Evolutionary conservation across 768 basidiomycete species (phyloP).

Genomic region (Leccinum broughii): DNA sequence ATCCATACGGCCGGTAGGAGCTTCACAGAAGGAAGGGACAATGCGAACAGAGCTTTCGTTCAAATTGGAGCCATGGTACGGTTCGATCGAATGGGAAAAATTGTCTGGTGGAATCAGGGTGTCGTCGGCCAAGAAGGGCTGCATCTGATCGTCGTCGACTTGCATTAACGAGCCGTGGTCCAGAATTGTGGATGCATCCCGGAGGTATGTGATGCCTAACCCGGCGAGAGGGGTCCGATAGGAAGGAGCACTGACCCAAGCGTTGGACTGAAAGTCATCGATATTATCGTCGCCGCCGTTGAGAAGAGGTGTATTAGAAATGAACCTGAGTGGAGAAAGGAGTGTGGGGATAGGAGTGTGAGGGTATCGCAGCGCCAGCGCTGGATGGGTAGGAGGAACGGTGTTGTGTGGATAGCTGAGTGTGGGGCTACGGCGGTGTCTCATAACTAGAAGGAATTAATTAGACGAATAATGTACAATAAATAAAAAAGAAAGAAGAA

Average conservation of each 20-base stretch:
- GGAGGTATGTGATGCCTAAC: conserved; percentile 25
- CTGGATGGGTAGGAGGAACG: conserved; percentile 16
- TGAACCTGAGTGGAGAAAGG: conserved; percentile 27
- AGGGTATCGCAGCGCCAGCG: conserved; percentile 34
- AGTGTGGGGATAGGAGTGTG: conserved; percentile 26
- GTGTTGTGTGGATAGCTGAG: conserved; percentile 19
- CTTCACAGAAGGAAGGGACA: neutral
- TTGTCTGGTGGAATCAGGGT: neutral
- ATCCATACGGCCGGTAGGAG: neutral
- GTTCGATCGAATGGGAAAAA: neutral
- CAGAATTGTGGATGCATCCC: neutral
- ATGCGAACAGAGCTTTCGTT: neutral
- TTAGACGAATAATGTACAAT: neutral
- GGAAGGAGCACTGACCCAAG: conserved; percentile 17
- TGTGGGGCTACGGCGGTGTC: conserved; percentile 27
- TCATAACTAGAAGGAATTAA: conserved; percentile 20
- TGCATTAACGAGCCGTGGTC: conserved; percentile 1
- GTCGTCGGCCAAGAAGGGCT: neutral
- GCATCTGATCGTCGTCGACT: conserved; percentile 4
- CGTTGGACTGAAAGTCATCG: conserved; percentile 35
- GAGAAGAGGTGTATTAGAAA: conserved; percentile 6
- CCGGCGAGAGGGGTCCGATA: conserved; percentile 25
- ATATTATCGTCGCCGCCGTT: neutral
- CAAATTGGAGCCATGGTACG: neutral
- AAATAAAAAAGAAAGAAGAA: neutral